A percentile compares a stretch with the other conserved stretches of the same genome.
Conservation (phyloP, 1,139 yeast genomes). For the Yamadazyma atlantica region DNA sequence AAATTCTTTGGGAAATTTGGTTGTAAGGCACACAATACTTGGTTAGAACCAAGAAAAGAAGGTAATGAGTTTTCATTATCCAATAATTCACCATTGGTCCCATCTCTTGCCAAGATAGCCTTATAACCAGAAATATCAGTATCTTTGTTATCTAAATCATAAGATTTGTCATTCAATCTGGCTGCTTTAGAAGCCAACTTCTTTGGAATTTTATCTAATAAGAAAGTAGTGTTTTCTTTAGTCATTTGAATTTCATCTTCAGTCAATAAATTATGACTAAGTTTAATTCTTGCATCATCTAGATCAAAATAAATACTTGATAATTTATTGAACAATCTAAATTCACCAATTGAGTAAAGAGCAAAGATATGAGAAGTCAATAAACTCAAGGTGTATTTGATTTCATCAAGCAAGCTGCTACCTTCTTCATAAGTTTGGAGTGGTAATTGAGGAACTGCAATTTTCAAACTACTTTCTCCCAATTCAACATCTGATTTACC, state of each 20-base stretch:
- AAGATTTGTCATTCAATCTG: slow-evolving; percentile 36
- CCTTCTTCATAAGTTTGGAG: slow-evolving; percentile 31
- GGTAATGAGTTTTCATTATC: slow-evolving; percentile 45
- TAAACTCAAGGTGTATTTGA: slow-evolving; percentile 55
- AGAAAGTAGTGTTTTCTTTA: slow-evolving; percentile 57
- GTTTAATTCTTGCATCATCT: slow-evolving; percentile 61
- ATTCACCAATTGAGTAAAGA: slow-evolving; percentile 69
- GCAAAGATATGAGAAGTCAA: slow-evolving; percentile 66
- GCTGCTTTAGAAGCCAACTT: slow-evolving; percentile 52
- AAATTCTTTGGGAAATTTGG: slow-evolving; percentile 67
- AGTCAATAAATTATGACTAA: slow-evolving; percentile 59
- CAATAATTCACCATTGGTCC: slow-evolving; percentile 61
- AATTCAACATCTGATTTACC: slow-evolving; percentile 15
- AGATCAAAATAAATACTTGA: slow-evolving; percentile 55
- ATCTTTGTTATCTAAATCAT: slow-evolving; percentile 41
- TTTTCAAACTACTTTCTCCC: slow-evolving; percentile 11
- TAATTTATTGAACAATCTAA: slow-evolving; percentile 56
- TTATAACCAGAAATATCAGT: slow-evolving; percentile 78
- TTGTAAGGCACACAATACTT: slow-evolving; percentile 68
- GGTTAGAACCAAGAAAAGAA: slow-evolving; percentile 65
- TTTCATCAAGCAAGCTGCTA: slow-evolving; percentile 50
- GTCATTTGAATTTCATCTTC: slow-evolving; percentile 55
- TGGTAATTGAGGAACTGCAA: slow-evolving; percentile 55
- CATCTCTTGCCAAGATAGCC: slow-evolving; percentile 65
- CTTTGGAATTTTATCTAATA: slow-evolving; percentile 68